Evolutionary conservation across 176 grass and related monocot genomes (phyloP).

Genomic region (Paspalum notatum): DNA sequence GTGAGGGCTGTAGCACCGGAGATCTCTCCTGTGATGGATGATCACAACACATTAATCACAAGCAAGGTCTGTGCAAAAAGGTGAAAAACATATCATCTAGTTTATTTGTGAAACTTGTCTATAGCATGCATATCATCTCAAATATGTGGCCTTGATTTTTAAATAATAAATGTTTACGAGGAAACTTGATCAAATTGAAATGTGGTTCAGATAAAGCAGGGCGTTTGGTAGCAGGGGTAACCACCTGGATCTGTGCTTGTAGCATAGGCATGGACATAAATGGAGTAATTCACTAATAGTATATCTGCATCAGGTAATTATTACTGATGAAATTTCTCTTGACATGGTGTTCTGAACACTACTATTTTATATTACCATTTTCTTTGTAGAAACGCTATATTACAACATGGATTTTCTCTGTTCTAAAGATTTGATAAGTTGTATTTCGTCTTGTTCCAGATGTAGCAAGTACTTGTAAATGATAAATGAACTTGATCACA

Average conservation of each 20-base stretch:
- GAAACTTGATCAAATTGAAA: too few species aligned
- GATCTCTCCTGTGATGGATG: constrained; percentile 13
- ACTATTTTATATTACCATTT: not conserved
- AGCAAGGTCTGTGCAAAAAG: too few species aligned
- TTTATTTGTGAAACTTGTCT: too few species aligned
- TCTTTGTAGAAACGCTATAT: not conserved
- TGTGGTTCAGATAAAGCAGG: too few species aligned
- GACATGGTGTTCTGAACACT: not conserved
- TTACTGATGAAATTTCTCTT: not conserved
- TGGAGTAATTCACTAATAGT: not conserved
- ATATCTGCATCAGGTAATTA: not conserved
- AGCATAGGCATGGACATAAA: not conserved
- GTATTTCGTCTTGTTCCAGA: not conserved
- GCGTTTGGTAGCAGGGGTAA: too few species aligned
- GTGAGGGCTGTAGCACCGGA: not conserved
- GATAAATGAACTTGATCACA: too few species aligned
- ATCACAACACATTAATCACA: too few species aligned
- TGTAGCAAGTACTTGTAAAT: not conserved
- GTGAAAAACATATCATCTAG: too few species aligned
- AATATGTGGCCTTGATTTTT: too few species aligned
- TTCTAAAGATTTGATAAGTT: not conserved
- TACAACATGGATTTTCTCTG: not conserved
- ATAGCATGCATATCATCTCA: too few species aligned
- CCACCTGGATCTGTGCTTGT: too few species aligned
- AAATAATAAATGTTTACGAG: too few species aligned